phyloP scores from a whole-genome alignment of 306 rosid species.

The Glycine tomentella region DNA sequence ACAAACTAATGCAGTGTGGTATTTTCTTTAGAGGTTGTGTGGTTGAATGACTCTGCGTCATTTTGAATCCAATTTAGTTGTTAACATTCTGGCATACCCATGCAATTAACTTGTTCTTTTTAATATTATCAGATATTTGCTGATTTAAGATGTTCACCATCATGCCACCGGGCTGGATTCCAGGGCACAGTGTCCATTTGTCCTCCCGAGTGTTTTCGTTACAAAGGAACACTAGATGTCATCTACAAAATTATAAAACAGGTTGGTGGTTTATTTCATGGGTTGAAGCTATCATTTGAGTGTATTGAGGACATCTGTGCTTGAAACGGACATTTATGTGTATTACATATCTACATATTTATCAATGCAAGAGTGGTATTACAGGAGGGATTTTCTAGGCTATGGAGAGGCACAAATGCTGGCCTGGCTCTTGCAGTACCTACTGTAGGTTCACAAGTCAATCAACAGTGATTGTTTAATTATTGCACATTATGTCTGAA shows the following conservation, averaged over 20 bases:
- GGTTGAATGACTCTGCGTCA: constrained; percentile 5
- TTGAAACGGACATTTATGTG: background rate
- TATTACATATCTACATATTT: constrained; percentile 13
- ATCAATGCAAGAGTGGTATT: constrained; percentile 47
- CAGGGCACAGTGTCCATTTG: constrained; percentile 94
- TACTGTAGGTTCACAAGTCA: constrained; percentile 68
- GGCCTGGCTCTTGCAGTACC: constrained; percentile 96
- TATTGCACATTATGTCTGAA: constrained; percentile 1
- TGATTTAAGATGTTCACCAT: constrained; percentile 96
- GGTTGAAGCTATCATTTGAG: too few relatives aligned
- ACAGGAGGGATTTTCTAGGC: constrained; percentile 92
- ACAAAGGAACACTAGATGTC: constrained; percentile 97
- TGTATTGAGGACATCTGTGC: background rate
- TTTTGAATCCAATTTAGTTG: background rate
- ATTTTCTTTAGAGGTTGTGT: background rate
- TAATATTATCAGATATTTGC: constrained; percentile 74
- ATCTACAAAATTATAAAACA: constrained; percentile 79
- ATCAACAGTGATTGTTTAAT: constrained; percentile 1
- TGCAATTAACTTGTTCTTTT: constrained; percentile 34
- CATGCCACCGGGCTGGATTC: constrained; percentile 86
- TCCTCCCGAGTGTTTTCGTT: constrained; percentile 94
- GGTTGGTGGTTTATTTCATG: constrained; percentile 56
- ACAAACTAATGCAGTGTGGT: background rate
- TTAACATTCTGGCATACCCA: too few relatives aligned
- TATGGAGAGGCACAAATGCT: constrained; percentile 99